Evolutionary conservation across 2,329 filamentous ascomycete species (phyloP).

Genomic region (Phyllosticta citriasiana): DNA sequence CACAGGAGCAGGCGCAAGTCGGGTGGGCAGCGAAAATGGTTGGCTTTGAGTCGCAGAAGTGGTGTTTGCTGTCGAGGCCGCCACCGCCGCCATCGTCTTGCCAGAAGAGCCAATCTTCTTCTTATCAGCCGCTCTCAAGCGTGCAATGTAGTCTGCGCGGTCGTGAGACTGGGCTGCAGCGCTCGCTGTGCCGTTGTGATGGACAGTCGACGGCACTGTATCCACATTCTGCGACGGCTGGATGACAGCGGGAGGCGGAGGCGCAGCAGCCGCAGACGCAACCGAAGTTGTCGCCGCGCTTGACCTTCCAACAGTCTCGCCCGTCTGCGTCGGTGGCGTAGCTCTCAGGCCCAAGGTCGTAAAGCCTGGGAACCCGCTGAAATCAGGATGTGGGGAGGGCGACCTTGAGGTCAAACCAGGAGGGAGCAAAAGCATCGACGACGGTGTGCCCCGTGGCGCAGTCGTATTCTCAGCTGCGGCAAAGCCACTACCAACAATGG

Average conservation of each 20-base stretch:
- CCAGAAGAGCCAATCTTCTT: too few species aligned
- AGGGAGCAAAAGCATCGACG: too few species aligned
- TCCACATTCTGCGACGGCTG: not conserved
- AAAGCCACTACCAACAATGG: not conserved
- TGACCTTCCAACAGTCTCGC: too few species aligned
- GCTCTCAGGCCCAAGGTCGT: too few species aligned
- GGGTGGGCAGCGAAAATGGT: not conserved
- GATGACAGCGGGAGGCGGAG: too few species aligned
- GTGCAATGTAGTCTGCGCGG: not conserved
- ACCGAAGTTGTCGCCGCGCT: too few species aligned
- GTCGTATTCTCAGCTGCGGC: not conserved
- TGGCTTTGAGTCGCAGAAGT: not conserved
- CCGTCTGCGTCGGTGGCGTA: too few species aligned
- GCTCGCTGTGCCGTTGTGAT: not conserved
- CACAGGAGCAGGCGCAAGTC: not conserved
- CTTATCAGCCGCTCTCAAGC: not conserved
- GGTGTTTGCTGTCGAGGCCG: not conserved
- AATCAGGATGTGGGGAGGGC: too few species aligned
- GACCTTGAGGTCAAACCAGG: too few species aligned
- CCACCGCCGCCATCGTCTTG: not conserved
- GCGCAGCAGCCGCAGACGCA: too few species aligned
- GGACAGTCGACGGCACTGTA: not conserved
- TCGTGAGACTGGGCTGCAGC: not conserved
- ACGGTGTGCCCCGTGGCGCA: too few species aligned
- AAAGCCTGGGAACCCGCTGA: too few species aligned